Evolutionary conservation across 208 protist genomes (phyloP).

Genomic region (Lotmaria passim): DNA sequence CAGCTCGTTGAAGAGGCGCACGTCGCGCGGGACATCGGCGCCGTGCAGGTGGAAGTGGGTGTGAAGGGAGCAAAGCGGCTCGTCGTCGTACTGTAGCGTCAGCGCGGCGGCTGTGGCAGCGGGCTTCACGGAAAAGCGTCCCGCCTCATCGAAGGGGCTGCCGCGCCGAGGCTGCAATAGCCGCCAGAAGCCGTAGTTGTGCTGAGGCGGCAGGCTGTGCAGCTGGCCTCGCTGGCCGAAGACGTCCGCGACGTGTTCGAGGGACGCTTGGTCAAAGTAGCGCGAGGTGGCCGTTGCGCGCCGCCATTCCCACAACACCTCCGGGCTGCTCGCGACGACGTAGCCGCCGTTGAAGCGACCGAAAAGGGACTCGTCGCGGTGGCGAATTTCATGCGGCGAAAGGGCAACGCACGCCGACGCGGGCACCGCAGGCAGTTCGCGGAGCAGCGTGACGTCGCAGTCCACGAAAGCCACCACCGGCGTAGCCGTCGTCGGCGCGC

Average conservation of each 20-base stretch:
- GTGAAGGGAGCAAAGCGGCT: conserved; percentile 70
- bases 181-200: conserved; percentile 91
- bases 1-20: conserved; percentile 67
- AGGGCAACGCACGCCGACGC: conserved; percentile 41
- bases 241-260: conserved; percentile 60
- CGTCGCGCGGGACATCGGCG: conserved; percentile 29
- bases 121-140: conserved; percentile 55
- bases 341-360: conserved; percentile 81
- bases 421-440: conserved; percentile 47
- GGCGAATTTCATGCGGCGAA: conserved; percentile 67
- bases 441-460: conserved; percentile 74
- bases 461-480: conserved; percentile 66
- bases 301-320: conserved; percentile 66
- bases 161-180: conserved; percentile 51
- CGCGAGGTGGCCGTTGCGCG: conserved; percentile 59
- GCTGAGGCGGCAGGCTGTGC: conserved; percentile 59
- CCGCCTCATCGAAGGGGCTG: conserved; percentile 39
- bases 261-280: conserved; percentile 80
- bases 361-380: conserved; percentile 64
- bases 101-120: background rate
- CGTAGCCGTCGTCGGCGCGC: background rate
- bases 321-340: conserved; percentile 43
- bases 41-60: conserved; percentile 62
- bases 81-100: conserved; percentile 60
- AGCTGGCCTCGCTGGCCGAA: conserved; percentile 34